These are phyloP conservation scores for Pittosporum tobira DNA, from an alignment of 129 eudicot species.

Conservation along the genomic window DNA sequence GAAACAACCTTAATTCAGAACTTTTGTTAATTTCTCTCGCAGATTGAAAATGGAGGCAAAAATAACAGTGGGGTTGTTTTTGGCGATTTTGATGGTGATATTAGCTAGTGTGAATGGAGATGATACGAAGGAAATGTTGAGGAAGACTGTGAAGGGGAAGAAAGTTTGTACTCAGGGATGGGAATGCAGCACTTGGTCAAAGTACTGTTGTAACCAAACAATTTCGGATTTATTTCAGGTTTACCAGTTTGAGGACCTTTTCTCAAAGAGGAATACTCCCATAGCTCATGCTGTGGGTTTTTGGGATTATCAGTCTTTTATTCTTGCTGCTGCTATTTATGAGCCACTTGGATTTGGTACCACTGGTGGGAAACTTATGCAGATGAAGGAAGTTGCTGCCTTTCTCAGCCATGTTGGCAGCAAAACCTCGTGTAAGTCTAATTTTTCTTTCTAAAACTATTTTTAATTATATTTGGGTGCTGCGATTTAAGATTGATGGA, in stretches of 20 bases:
- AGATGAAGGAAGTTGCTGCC: conserved; percentile 81
- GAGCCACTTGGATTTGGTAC: conserved; percentile 90
- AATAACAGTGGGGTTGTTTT: conserved; percentile 9
- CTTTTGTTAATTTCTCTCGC: conserved; percentile 11
- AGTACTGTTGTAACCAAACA: conserved; percentile 76
- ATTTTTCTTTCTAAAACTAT: too few relatives aligned
- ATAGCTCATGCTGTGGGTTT: conserved; percentile 82
- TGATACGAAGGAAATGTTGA: conserved; percentile 20
- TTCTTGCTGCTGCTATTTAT: conserved; percentile 52
- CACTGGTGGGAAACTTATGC: conserved; percentile 69
- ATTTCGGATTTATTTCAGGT: conserved; percentile 69
- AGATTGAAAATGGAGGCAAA: conserved; percentile 28
- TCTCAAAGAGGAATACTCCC: conserved; percentile 78
- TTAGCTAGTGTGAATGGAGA: conserved; percentile 20
- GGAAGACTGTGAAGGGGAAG: conserved; percentile 58
- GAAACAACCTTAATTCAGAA: not conserved
- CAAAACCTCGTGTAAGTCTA: conserved; percentile 75
- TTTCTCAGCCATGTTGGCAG: conserved; percentile 86
- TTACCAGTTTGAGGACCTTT: conserved; percentile 80
- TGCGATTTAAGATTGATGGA: not conserved
- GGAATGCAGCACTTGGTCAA: conserved; percentile 71
- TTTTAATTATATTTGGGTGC: too few relatives aligned
- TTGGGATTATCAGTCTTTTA: conserved; percentile 80
- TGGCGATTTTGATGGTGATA: conserved; percentile 20
- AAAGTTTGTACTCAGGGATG: conserved; percentile 70